Conservation (phyloP, 2,329 filamentous ascomycete genomes). For the Colletotrichum echinochloae region DNA sequence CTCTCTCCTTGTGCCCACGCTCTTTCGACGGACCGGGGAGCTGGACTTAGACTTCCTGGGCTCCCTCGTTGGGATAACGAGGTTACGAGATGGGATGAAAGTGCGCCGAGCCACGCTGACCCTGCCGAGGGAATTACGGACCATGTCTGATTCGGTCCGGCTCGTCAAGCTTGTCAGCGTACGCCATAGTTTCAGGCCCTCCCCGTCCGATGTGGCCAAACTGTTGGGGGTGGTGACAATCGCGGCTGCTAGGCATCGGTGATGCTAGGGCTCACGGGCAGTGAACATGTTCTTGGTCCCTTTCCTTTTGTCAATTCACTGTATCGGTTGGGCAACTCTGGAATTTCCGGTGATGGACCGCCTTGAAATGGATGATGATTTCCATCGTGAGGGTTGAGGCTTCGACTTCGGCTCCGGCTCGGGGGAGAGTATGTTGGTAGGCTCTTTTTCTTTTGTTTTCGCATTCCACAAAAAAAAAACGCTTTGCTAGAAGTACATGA, state of each 20-base stretch:
- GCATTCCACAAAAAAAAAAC: conserved; percentile 19
- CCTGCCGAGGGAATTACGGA: conserved; percentile 36
- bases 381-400: background rate
- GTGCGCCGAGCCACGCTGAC: conserved; percentile 2
- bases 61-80: background rate
- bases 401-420: too few species aligned
- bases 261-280: background rate
- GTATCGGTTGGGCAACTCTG: too few species aligned
- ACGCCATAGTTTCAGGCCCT: background rate
- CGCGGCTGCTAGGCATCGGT: background rate
- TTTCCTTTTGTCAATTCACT: background rate
- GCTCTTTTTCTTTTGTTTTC: background rate
- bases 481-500: conserved; percentile 32
- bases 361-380: background rate
- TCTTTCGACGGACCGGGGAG: conserved; percentile 9
- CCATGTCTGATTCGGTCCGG: background rate
- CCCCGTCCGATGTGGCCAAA: background rate
- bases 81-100: conserved; percentile 30
- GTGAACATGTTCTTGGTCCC: too few species aligned
- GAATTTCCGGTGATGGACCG: background rate
- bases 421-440: background rate
- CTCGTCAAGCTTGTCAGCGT: background rate
- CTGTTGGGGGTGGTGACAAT: too few species aligned
- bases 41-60: conserved; percentile 27
- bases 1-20: background rate